Percentiles rank a stretch among this genome's conserved stretches.
phyloP scores from a whole-genome alignment of 306 rosid species.

The Hylodesmum podocarpum region DNA sequence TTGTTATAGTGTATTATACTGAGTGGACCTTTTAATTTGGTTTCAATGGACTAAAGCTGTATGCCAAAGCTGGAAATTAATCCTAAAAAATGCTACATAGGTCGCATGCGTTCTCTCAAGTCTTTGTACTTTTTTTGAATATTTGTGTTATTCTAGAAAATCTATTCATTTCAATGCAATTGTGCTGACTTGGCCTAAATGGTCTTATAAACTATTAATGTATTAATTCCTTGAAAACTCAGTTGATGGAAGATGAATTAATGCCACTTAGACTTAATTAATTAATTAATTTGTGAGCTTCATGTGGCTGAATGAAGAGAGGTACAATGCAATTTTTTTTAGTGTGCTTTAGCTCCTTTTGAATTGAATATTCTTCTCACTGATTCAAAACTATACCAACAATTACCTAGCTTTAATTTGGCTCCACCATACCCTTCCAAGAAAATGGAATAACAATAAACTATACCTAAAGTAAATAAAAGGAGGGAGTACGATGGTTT shows the following conservation, averaged over 20 bases:
- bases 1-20: conserved; percentile 26
- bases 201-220: conserved; percentile 2
- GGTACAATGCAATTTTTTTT: neutral
- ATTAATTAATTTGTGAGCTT: conserved; percentile 14
- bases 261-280: conserved; percentile 15
- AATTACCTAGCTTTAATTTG: neutral
- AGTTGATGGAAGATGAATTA: conserved; percentile 33
- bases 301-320: conserved; percentile 15
- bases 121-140: conserved; percentile 20
- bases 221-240: conserved; percentile 21
- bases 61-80: conserved; percentile 32
- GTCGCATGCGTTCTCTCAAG: conserved; percentile 29
- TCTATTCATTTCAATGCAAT: conserved; percentile 19
- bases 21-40: conserved; percentile 35
- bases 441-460: neutral
- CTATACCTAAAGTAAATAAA: neutral
- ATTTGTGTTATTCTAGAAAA: neutral
- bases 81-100: conserved; percentile 16
- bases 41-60: conserved; percentile 48
- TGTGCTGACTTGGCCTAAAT: conserved; percentile 29
- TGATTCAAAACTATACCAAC: neutral
- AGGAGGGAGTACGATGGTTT: neutral
- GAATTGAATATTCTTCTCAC: neutral
- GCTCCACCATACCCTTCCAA: conserved; percentile 3
- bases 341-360: neutral